These are phyloP conservation scores for Petunia secreta DNA, from an alignment of 257 asterid genomes.

Conservation along the genomic window DNA sequence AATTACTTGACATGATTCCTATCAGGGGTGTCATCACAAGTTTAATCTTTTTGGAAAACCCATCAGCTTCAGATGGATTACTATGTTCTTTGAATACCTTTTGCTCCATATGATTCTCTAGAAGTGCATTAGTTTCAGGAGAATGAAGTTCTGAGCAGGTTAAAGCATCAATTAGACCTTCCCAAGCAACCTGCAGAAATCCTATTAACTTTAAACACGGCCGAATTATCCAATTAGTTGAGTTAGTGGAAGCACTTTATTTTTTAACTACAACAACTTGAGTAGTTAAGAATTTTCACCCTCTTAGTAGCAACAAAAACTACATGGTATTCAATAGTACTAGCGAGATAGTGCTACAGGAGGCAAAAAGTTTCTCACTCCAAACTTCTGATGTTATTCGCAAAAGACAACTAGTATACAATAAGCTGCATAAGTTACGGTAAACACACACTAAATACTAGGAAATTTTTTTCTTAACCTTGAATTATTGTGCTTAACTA, in stretches of 20 bases:
- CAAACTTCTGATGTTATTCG: not conserved
- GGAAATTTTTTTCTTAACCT: not conserved
- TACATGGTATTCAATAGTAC: not conserved
- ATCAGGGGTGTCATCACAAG: constrained; percentile 75
- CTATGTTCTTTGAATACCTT: constrained; percentile 37
- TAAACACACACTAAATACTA: not conserved
- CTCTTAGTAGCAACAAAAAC: not conserved
- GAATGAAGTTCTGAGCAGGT: constrained; percentile 48
- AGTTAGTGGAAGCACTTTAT: constrained; percentile 2
- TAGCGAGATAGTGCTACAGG: not conserved
- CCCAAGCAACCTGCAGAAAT: constrained; percentile 76
- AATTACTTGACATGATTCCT: constrained; percentile 71
- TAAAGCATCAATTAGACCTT: constrained; percentile 72
- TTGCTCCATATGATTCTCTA: constrained; percentile 30
- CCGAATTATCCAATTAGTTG: not conserved
- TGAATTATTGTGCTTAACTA: not conserved
- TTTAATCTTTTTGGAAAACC: constrained; percentile 51
- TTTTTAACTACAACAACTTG: not conserved
- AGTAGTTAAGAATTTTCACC: not conserved
- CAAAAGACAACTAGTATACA: not conserved
- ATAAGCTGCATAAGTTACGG: not conserved
- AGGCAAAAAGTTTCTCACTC: not conserved
- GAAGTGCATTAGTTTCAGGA: constrained; percentile 34
- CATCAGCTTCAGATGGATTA: constrained; percentile 39
- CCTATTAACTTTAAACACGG: not conserved